Percentiles rank a stretch among this genome's conserved stretches.
phyloP scores from a whole-genome alignment of 2,329 filamentous ascomycete species.

The Phyllosticta citrichinensis region DNA sequence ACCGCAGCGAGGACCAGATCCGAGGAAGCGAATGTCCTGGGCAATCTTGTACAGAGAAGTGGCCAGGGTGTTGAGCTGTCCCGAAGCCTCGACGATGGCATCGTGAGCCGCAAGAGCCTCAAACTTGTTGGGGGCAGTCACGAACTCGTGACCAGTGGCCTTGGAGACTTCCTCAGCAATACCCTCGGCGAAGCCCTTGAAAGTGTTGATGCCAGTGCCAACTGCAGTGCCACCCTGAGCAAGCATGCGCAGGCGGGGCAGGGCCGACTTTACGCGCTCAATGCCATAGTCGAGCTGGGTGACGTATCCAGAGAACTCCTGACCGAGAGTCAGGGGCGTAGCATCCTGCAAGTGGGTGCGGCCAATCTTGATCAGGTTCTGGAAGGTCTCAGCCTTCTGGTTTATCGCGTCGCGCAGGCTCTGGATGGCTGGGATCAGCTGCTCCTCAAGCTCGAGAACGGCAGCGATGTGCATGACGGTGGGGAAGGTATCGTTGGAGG shows the following conservation, averaged over 20 bases:
- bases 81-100: constrained; percentile 87
- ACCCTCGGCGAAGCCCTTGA: constrained; percentile 86
- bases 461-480: constrained; percentile 99
- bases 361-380: constrained; percentile 97
- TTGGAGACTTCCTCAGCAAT: constrained; percentile 84
- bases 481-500: constrained; percentile 98
- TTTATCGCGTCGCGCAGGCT: constrained; percentile 77
- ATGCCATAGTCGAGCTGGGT: constrained; percentile 88
- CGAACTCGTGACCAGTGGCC: constrained; percentile 87
- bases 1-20: constrained; percentile 89
- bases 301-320: constrained; percentile 97
- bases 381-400: constrained; percentile 80
- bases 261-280: constrained; percentile 69
- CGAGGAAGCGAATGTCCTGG: constrained; percentile 94
- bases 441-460: constrained; percentile 81
- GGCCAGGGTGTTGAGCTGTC: constrained; percentile 86
- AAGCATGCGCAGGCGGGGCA: constrained; percentile 76
- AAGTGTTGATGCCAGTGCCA: constrained; percentile 95
- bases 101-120: constrained; percentile 94
- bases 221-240: constrained; percentile 96
- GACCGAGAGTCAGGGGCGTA: constrained; percentile 85
- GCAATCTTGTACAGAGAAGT: constrained; percentile 93
- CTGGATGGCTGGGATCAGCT: constrained; percentile 71
- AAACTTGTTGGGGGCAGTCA: constrained; percentile 98
- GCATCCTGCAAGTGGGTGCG: constrained; percentile 96